A percentile compares a stretch with the other conserved stretches of the same genome.
These are phyloP conservation scores for Clitopilus hobsonii DNA, from an alignment of 768 basidiomycete genomes.

Conservation along the genomic window DNA sequence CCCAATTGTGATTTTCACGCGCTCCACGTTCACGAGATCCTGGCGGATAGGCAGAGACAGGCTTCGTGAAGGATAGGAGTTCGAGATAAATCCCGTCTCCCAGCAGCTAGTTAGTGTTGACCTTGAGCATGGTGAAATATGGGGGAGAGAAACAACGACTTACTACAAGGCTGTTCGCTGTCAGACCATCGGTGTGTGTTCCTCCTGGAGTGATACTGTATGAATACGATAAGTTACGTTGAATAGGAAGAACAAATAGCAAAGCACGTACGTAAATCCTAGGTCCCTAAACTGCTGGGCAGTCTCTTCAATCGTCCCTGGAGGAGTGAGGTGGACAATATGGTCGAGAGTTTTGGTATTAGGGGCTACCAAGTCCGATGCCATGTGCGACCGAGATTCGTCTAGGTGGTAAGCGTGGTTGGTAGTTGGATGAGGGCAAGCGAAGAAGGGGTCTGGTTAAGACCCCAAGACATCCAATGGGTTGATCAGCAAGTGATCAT, in stretches of 20 bases:
- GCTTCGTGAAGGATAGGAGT: conserved; percentile 61
- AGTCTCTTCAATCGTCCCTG: conserved; percentile 46
- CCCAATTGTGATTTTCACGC: conserved; percentile 52
- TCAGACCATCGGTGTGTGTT: conserved; percentile 56
- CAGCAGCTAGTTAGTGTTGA: conserved; percentile 33
- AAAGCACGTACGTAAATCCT: conserved; percentile 56
- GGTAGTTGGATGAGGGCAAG: no score
- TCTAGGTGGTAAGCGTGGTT: no score
- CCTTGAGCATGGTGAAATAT: neutral
- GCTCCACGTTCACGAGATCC: conserved; percentile 36
- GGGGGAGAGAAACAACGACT: conserved; percentile 7
- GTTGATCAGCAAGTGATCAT: neutral
- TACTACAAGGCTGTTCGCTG: conserved; percentile 64
- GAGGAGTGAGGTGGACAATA: conserved; percentile 67
- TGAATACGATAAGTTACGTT: neutral
- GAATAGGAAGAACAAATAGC: neutral
- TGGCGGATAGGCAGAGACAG: conserved; percentile 47
- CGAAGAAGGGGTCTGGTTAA: no score
- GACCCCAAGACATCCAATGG: no score
- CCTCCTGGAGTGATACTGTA: conserved; percentile 64
- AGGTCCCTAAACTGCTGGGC: conserved; percentile 50
- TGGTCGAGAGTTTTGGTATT: conserved; percentile 53
- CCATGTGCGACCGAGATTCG: neutral
- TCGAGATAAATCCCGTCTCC: conserved; percentile 62
- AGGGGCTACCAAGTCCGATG: conserved; percentile 23